Base-by-base conservation (phyloP, 2,329 filamentous ascomycete genomes). In the Pseudogymnoascus sp. region DNA sequence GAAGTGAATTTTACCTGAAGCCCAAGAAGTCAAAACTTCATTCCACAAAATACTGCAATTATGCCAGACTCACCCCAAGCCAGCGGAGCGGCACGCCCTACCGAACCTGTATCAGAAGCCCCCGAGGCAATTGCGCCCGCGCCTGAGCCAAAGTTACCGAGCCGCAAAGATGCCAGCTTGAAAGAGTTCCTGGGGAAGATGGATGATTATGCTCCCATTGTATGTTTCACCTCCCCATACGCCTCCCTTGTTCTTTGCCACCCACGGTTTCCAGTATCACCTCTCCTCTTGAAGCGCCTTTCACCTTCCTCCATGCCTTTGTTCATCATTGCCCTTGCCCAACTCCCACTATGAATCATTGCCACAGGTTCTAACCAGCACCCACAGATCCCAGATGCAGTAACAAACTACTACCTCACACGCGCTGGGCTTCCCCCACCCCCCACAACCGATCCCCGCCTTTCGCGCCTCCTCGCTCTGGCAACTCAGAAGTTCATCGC, bases 401-500 rank as follows among this genome's bases (percentile, higher is more conserved):
- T 99, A 20, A 97, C 92, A 65, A 88, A 96, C 74, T 97, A 97
- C 81, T 99, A 99, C 77, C 89, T 99, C 78, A 96, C 93, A 37
- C 89, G 95, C 68, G 91, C 93, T 66, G 94, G 94, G 60, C 89
- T 99, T 3, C 92, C 94, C 34, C 93, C 93, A 1, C 91, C 93
- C 39, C 92, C 91, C 0, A 88, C 94, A 69, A 96, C 91, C 59
- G 91, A 96, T 69, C 88, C 88, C 18, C 90, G 92, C 62, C 88
- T 99, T 28, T 91, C 93, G 20, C 91, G 93, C 57, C 88, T 99
- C 2, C 88, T 99, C 43, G 93, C 94, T 2, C 88, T 99, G 7
- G 94, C 94, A n/a, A 96, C 94, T 0, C 94, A 99, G 72, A 99
- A 99, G 73, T 99, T 99, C 79, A 90, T 99, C 69, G 92, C 94